phyloP scores from a whole-genome alignment of 1,284 basidiomycete species.

The Ganoderma lucidum region DNA sequence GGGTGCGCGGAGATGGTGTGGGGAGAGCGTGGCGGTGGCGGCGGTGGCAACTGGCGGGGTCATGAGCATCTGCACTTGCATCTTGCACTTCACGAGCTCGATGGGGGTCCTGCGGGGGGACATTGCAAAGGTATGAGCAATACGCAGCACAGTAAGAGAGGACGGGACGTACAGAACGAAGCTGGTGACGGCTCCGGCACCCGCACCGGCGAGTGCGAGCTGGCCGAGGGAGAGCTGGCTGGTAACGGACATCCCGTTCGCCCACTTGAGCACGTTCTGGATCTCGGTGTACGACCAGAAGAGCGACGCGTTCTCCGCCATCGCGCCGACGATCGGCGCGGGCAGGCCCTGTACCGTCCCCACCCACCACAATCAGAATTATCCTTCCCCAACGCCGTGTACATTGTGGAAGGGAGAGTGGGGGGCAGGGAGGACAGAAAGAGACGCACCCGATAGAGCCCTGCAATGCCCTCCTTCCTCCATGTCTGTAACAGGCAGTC shows the following conservation, averaged over 20 bases:
- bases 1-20: constrained; percentile 28
- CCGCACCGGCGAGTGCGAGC: constrained; percentile 79
- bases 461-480: constrained; percentile 77
- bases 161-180: constrained; percentile 73
- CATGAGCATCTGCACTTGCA: constrained; percentile 92
- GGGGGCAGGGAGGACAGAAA: not conserved
- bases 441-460: constrained; percentile 79
- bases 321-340: constrained; percentile 90
- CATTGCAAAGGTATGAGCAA: not conserved
- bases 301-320: constrained; percentile 88
- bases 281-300: constrained; percentile 90
- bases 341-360: constrained; percentile 73
- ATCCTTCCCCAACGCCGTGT: no score
- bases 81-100: constrained; percentile 93
- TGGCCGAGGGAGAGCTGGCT: constrained; percentile 65
- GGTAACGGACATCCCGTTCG: constrained; percentile 43
- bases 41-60: constrained; percentile 39
- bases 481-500: constrained; percentile 86
- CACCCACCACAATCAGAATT: constrained; percentile 1
- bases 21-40: constrained; percentile 30
- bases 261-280: constrained; percentile 69
- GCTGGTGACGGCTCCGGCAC: constrained; percentile 84
- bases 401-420: not conserved
- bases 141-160: not conserved
- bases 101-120: constrained; percentile 74